These are phyloP conservation scores for Phytopythium sindhum DNA, from an alignment of 352 stramenopile species.

Conservation along the genomic window DNA sequence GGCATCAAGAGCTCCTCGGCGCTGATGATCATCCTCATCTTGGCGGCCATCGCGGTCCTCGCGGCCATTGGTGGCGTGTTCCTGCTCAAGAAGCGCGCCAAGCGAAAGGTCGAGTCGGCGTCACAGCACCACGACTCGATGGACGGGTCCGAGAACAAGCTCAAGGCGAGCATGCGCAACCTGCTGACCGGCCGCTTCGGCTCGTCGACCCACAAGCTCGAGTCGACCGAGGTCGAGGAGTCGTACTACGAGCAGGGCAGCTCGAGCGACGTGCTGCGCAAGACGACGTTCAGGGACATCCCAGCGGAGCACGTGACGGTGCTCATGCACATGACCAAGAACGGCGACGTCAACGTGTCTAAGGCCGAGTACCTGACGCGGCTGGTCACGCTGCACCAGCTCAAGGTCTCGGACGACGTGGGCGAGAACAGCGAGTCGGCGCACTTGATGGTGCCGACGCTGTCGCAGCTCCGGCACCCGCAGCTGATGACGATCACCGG, in stretches of 20 bases:
- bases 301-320: slow-evolving; percentile 31
- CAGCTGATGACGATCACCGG: slow-evolving; percentile 59
- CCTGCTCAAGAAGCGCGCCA: slow-evolving; percentile 46
- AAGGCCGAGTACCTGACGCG: slow-evolving; percentile 42
- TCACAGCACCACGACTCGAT: slow-evolving; percentile 23
- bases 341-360: slow-evolving; percentile 42
- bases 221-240: slow-evolving; percentile 25
- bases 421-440: slow-evolving; percentile 46
- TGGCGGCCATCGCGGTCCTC: slow-evolving; percentile 36
- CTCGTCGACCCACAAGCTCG: slow-evolving; percentile 13
- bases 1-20: slow-evolving; percentile 20
- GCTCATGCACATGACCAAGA: slow-evolving; percentile 36
- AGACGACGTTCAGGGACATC: slow-evolving; percentile 62
- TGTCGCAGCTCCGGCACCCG: slow-evolving; percentile 68
- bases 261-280: slow-evolving; percentile 36
- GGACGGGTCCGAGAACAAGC: slow-evolving; percentile 27
- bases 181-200: slow-evolving; percentile 25
- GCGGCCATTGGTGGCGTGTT: slow-evolving; percentile 52
- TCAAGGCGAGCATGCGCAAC: slow-evolving; percentile 36
- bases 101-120: slow-evolving; percentile 38
- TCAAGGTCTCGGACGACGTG: slow-evolving; percentile 49
- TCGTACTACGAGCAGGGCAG: slow-evolving; percentile 40
- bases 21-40: slow-evolving; percentile 35
- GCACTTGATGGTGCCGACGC: slow-evolving; percentile 46
- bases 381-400: slow-evolving; percentile 53